These are phyloP conservation scores for Apiospora sp. DNA, from an alignment of 2,329 filamentous ascomycete species.

Conservation along the genomic window DNA sequence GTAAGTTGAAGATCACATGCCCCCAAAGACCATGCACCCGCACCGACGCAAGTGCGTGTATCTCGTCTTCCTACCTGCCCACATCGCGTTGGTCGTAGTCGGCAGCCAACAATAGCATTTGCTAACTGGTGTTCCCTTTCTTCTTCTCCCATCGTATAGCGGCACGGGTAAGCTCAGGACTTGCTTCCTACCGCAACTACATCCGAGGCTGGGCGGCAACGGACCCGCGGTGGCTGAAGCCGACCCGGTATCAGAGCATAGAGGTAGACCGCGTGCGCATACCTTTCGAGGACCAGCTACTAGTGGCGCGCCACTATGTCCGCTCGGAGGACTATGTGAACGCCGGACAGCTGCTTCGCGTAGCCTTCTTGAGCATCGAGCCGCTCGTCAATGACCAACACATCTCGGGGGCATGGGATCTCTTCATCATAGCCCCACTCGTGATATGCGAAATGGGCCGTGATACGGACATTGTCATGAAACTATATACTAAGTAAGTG, in stretches of 20 bases:
- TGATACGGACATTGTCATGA: slow-evolving; percentile 14
- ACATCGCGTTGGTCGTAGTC: neutral
- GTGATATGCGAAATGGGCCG: slow-evolving; percentile 9
- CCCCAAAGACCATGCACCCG: neutral
- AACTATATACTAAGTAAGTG: slow-evolving; percentile 17
- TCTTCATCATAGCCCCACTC: slow-evolving; percentile 9
- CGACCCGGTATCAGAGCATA: slow-evolving; percentile 1
- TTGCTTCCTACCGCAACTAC: neutral
- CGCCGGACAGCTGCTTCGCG: slow-evolving; percentile 9
- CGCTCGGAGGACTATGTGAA: neutral
- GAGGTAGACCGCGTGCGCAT: neutral
- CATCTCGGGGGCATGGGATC: neutral
- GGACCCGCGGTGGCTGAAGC: slow-evolving; percentile 15
- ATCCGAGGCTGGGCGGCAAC: slow-evolving; percentile 7
- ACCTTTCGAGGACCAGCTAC: slow-evolving; percentile 12
- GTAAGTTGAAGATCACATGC: neutral
- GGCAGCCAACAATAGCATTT: neutral
- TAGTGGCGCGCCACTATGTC: slow-evolving; percentile 10
- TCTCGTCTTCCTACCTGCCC: neutral
- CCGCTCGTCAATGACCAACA: slow-evolving; percentile 17
- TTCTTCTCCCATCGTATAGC: neutral
- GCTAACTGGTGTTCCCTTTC: neutral
- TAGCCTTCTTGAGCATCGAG: slow-evolving; percentile 17
- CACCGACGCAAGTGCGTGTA: neutral
- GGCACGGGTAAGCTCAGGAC: neutral